Evolutionary conservation across 805 yeast species (phyloP).

Genomic region (Wickerhamomyces ciferrii): DNA sequence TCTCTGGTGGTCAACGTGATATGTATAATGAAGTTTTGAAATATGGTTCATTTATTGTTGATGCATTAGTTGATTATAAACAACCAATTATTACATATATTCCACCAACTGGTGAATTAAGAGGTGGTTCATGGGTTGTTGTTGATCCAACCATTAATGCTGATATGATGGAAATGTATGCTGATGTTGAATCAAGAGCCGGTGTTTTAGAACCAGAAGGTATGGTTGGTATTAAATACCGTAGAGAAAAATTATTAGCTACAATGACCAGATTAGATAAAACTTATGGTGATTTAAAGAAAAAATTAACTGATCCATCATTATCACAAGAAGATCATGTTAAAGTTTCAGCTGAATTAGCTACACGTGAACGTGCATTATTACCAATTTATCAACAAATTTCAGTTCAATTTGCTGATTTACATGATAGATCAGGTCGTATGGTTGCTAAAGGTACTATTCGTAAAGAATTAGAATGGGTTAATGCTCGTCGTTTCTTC

Average conservation of each 20-base stretch:
- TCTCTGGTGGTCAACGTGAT: conserved; percentile 99
- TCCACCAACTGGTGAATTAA: conserved; percentile 96
- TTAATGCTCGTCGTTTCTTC: conserved; percentile 87
- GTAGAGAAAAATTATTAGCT: conserved; percentile 85
- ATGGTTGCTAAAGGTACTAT: conserved; percentile 95
- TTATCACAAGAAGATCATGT: conserved; percentile 63
- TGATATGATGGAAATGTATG: conserved; percentile 99
- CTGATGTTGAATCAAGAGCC: conserved; percentile 91
- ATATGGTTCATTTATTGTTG: conserved; percentile 95
- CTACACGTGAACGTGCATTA: conserved; percentile 72
- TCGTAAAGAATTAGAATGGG: conserved; percentile 81
- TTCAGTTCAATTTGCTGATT: conserved; percentile 93
- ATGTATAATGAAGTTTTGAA: conserved; percentile 98
- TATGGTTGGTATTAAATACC: conserved; percentile 97
- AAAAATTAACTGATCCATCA: conserved; percentile 45
- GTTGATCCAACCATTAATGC: conserved; percentile 97
- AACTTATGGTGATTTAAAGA: conserved; percentile 63
- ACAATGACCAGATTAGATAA: conserved; percentile 90
- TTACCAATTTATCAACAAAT: conserved; percentile 89
- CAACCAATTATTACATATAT: conserved; percentile 97
- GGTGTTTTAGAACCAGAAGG: conserved; percentile 99
- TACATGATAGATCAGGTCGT: conserved; percentile 96
- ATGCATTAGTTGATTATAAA: conserved; percentile 90
- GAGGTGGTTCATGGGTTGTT: conserved; percentile 99
- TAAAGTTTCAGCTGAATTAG: conserved; percentile 56